Conservation (phyloP, 345 rosid species). For the Hypericum androsaemum region DNA sequence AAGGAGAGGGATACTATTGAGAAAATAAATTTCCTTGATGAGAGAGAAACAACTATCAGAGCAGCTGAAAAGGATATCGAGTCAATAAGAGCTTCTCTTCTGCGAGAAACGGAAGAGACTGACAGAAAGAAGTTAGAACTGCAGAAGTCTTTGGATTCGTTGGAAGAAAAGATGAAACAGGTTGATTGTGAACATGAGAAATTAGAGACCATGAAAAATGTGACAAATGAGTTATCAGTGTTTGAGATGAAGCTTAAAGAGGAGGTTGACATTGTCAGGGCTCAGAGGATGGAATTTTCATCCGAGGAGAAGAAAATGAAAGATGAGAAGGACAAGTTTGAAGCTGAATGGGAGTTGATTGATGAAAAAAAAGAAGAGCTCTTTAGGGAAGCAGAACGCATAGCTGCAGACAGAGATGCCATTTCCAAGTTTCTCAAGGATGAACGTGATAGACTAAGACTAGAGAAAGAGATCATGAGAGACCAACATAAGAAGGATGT, state of each 20-base stretch:
- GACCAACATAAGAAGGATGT: constrained; percentile 51
- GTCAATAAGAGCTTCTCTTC: constrained; percentile 30
- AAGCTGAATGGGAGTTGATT: constrained; percentile 88
- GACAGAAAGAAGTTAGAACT: constrained; percentile 49
- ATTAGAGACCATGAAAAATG: constrained; percentile 68
- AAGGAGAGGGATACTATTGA: constrained; percentile 64
- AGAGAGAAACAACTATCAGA: constrained; percentile 44
- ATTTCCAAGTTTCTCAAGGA: constrained; percentile 63
- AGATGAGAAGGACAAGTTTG: constrained; percentile 72
- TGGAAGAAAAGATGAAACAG: constrained; percentile 61
- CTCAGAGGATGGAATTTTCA: constrained; percentile 62
- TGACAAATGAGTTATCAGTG: constrained; percentile 57
- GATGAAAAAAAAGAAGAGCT: constrained; percentile 86
- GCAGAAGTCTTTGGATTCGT: constrained; percentile 43
- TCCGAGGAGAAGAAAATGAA: constrained; percentile 71
- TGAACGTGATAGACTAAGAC: constrained; percentile 61
- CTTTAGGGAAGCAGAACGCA: constrained; percentile 40
- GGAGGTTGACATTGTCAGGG: constrained; percentile 78
- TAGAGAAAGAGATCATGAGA: constrained; percentile 60
- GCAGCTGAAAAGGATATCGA: constrained; percentile 43
- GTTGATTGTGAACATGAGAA: constrained; percentile 57
- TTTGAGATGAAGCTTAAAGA: constrained; percentile 84
- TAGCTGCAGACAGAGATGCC: constrained; percentile 54
- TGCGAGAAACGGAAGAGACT: constrained; percentile 54
- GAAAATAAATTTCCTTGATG: constrained; percentile 40